Conservation (phyloP, 805 yeast species). For the Lachancea lanzarotensis region DNA sequence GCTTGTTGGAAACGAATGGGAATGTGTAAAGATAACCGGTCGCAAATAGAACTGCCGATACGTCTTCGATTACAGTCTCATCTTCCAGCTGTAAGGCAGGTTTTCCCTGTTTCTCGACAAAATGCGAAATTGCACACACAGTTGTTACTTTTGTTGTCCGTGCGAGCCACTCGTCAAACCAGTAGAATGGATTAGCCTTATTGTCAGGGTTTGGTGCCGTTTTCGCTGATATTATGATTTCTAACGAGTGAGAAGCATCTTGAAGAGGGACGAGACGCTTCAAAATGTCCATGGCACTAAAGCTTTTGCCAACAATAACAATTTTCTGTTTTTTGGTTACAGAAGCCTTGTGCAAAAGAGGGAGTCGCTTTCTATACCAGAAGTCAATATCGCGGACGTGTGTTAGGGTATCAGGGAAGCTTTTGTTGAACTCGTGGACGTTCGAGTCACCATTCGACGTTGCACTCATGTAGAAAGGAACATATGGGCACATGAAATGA, state of each 20-base stretch:
- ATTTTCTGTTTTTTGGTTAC: constrained; percentile 15
- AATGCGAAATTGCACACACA: constrained; percentile 30
- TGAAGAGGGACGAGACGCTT: constrained; percentile 34
- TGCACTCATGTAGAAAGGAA: constrained; percentile 28
- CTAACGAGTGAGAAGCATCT: constrained; percentile 13
- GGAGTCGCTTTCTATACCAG: constrained; percentile 17
- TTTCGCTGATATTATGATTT: constrained; percentile 58
- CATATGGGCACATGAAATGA: constrained; percentile 37
- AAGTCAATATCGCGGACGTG: constrained; percentile 41
- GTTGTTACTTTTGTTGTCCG: constrained; percentile 26
- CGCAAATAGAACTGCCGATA: constrained; percentile 40
- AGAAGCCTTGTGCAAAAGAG: constrained; percentile 22
- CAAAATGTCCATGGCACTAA: constrained; percentile 37
- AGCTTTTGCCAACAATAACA: constrained; percentile 36
- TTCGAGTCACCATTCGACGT: constrained; percentile 7
- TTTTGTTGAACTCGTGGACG: constrained; percentile 16
- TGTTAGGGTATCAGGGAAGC: constrained; percentile 31
- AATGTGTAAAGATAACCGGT: constrained; percentile 39
- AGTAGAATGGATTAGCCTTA: constrained; percentile 37
- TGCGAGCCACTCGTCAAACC: constrained; percentile 34
- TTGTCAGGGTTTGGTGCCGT: constrained; percentile 41
- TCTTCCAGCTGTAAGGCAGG: constrained; percentile 27
- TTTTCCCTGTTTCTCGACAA: constrained; percentile 17
- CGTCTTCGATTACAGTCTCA: constrained; percentile 23
- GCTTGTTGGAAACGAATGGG: constrained; percentile 14